Evolutionary conservation across 352 stramenopile species (phyloP).

Genomic region (Globisporangium cystogenes): DNA sequence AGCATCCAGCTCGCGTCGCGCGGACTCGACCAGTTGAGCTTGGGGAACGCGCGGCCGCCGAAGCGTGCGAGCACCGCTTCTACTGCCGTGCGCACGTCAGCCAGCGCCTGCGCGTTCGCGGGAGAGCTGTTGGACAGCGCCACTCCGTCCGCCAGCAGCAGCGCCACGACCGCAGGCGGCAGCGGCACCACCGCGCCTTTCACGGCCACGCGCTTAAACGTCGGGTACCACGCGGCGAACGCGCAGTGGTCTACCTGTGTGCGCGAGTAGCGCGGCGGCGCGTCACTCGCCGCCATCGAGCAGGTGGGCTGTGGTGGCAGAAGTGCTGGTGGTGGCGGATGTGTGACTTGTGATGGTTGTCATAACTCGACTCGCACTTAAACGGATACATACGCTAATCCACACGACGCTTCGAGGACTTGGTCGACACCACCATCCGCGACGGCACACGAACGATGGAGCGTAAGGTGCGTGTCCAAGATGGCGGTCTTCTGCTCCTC

Average conservation of each 20-base stretch:
- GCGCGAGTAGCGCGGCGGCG: constrained; percentile 44
- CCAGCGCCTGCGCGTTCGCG: constrained; percentile 15
- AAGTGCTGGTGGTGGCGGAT: background rate
- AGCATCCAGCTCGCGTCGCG: constrained; percentile 93
- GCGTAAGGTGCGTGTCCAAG: background rate
- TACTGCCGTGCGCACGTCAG: constrained; percentile 47
- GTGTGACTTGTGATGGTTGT: background rate
- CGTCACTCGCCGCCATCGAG: background rate
- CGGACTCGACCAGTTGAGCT: constrained; percentile 94
- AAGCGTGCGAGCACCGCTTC: constrained; percentile 57
- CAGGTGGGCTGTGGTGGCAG: background rate
- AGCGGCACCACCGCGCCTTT: constrained; percentile 55
- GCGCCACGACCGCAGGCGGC: constrained; percentile 40
- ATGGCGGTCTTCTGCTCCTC: no score
- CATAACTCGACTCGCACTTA: background rate
- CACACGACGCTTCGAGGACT: background rate
- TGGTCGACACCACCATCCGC: no score
- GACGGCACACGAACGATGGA: no score
- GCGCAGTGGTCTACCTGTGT: constrained; percentile 78
- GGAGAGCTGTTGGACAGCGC: constrained; percentile 28
- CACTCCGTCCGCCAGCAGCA: constrained; percentile 68
- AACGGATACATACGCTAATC: background rate
- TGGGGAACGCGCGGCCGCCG: constrained; percentile 74
- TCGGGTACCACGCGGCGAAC: constrained; percentile 65
- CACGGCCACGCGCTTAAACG: constrained; percentile 53